These are phyloP conservation scores for Curvularia verruculosa DNA, from an alignment of 2,329 filamentous ascomycete species.

Conservation along the genomic window DNA sequence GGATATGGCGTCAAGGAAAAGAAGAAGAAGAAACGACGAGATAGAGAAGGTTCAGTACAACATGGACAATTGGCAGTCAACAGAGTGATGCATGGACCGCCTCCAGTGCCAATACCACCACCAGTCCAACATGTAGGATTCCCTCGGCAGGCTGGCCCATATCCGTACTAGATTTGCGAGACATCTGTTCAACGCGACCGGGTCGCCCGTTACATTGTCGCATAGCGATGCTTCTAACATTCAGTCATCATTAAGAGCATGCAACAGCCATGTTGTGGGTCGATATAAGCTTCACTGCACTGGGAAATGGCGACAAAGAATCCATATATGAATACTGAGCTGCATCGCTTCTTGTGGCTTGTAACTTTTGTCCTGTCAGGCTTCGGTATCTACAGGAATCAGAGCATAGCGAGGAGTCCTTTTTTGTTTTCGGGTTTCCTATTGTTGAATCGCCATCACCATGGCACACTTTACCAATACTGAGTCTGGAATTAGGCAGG, in stretches of 20 bases:
- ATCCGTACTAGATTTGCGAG: constrained; percentile 18
- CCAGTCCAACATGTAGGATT: constrained; percentile 41
- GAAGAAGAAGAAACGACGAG: constrained; percentile 47
- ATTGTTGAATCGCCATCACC: background rate
- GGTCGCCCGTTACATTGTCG: background rate
- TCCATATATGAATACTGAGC: background rate
- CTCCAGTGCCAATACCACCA: constrained; percentile 42
- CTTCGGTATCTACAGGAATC: background rate
- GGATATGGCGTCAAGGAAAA: constrained; percentile 43
- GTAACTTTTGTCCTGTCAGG: background rate
- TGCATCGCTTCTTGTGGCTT: background rate
- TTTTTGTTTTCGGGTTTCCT: constrained; percentile 8
- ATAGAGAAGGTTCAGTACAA: constrained; percentile 37
- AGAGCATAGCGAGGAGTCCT: constrained; percentile 40
- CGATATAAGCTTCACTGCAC: background rate
- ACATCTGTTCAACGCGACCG: background rate
- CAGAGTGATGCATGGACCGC: constrained; percentile 38
- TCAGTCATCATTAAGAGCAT: background rate
- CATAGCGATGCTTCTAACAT: background rate
- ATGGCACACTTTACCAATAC: background rate
- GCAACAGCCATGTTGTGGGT: background rate
- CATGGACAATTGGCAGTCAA: constrained; percentile 26
- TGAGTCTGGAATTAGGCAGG: background rate
- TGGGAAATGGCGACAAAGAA: background rate
- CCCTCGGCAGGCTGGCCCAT: constrained; percentile 33